Conservation (phyloP, 345 rosid genomes). For the Euclidium syriacum region DNA sequence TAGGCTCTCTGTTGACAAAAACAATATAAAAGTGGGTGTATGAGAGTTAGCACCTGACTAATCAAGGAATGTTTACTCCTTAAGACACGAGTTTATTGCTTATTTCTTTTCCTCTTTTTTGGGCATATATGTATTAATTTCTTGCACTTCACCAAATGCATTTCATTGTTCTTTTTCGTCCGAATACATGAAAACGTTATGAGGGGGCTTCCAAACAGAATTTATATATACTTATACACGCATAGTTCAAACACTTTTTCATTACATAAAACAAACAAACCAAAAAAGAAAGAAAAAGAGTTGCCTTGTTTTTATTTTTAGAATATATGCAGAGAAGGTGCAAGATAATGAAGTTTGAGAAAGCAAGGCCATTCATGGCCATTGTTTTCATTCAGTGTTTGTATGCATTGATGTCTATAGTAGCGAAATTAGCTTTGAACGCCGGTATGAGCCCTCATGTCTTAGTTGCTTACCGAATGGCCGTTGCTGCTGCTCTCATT, state of each 20-base stretch:
- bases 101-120: background rate
- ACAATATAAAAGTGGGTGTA: background rate
- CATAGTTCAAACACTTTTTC: background rate
- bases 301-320: background rate
- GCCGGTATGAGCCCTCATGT: constrained; percentile 47
- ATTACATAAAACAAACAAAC: constrained; percentile 4
- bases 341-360: constrained; percentile 13
- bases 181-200: constrained; percentile 27
- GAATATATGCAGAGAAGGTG: constrained; percentile 20
- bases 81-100: constrained; percentile 26
- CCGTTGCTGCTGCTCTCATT: constrained; percentile 48
- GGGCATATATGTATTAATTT: constrained; percentile 1
- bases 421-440: constrained; percentile 38
- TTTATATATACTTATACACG: background rate
- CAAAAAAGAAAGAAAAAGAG: background rate
- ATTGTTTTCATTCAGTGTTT: constrained; percentile 36
- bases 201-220: constrained; percentile 19
- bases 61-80: constrained; percentile 4
- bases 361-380: constrained; percentile 36
- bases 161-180: background rate
- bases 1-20: background rate
- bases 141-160: constrained; percentile 15
- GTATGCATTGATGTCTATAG: constrained; percentile 37
- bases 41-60: constrained; percentile 12
- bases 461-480: constrained; percentile 66